Evolutionary conservation across 768 basidiomycete genomes (phyloP), one percentile per base, ranked within the genome.

Genomic region (Lactarius vividus): DNA sequence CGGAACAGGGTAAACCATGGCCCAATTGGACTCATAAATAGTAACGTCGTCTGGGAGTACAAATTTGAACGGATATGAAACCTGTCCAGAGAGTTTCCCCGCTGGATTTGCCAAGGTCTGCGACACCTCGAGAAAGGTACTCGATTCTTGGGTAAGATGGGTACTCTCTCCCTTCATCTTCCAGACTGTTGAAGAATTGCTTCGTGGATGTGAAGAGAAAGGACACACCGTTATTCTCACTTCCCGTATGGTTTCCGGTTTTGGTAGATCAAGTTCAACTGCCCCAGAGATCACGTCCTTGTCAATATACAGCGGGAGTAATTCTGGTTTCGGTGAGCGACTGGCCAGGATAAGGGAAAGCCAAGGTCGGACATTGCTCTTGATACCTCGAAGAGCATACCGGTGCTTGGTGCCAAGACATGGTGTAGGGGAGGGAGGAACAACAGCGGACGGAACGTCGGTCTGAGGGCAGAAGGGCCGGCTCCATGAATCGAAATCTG

Each of bases 201-300:
- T 8, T 49, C 26, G 11, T 16, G 13, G 6, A 35, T 20, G 5
- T 40, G n/a, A 63, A 29, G 44, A 20, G n/a, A 53, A 31, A 53
- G 44, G 26, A 77, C 81, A 61, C 64, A 83, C 84, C 62, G 79
- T 75, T 68, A 86, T 70, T 13, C 77, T 76, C 37, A 88, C 76
- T 33, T 75, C 77, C 72, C 85, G 84, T 58, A 82, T 73, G 15
- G 76, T 79, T 62, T 85, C 83, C 18, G 81, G 73, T 70, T 82
- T 83, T 66, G 79, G 76, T 39, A 84, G 74, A 59, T 84, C 80
- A 33, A 86, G 70, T 69, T 83, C 81, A 2, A 86, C 83, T 10
- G 74, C 73, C 28, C 87, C 86, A 1, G 79, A 71, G 60, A 88
- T 76, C 16, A 70, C 64, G 70, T 88, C 84, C 11, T 79, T 81